Conservation (phyloP, 2,329 filamentous ascomycete genomes). For the Sporothrix pallida region DNA sequence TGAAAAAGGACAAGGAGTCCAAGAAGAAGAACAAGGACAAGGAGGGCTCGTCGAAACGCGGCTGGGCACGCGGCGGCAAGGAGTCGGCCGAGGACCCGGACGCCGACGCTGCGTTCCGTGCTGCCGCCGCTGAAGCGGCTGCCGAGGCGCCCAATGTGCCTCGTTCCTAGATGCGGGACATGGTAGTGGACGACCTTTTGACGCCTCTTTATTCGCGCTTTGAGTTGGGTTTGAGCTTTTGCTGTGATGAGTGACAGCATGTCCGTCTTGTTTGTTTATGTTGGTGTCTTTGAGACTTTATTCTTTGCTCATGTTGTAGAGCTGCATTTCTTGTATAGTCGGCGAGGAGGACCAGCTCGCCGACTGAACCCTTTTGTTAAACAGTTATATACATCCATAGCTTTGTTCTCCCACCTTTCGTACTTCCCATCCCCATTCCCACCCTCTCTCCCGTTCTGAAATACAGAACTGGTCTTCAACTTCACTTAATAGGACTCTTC, state of each 20-base stretch:
- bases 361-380: not conserved
- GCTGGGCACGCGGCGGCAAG: not conserved
- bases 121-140: not conserved
- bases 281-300: not conserved
- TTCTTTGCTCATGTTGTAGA: not conserved
- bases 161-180: not conserved
- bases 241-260: not conserved
- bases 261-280: not conserved
- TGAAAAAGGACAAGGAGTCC: slow-evolving; percentile 90
- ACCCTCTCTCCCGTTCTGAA: not conserved
- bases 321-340: not conserved
- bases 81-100: not conserved
- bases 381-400: slow-evolving; percentile 17
- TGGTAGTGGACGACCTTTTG: not conserved
- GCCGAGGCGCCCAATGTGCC: slow-evolving; percentile 29
- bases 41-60: slow-evolving; percentile 27
- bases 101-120: slow-evolving; percentile 7
- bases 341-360: not conserved
- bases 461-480: not conserved
- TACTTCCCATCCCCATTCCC: not conserved
- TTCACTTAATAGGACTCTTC: not conserved
- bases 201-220: not conserved
- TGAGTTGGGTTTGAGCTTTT: not conserved
- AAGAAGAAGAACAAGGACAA: slow-evolving; percentile 64
- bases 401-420: not conserved